Percentiles rank a stretch among this genome's conserved stretches.
phyloP scores from a whole-genome alignment of 177 flowering plant genomes.

The Telopea speciosissima region DNA sequence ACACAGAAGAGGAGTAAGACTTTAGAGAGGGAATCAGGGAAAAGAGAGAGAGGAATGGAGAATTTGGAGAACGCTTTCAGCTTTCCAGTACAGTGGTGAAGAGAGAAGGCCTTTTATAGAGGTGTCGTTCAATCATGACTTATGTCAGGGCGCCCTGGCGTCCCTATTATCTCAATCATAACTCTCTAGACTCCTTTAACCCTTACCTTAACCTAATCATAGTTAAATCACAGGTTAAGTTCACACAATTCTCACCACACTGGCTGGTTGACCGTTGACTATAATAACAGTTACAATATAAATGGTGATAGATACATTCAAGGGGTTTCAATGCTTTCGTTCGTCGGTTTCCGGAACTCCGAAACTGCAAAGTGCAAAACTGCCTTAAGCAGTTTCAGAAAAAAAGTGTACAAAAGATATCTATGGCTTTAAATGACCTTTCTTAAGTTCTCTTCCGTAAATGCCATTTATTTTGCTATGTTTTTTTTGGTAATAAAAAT shows the following conservation, averaged over 20 bases:
- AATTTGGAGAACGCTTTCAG: neutral
- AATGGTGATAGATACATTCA: neutral
- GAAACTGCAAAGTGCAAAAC: neutral
- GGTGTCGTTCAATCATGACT: slow-evolving; percentile 33
- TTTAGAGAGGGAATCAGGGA: too few species aligned
- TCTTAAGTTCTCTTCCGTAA: neutral
- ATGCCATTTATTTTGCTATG: neutral
- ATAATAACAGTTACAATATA: neutral
- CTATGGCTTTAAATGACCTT: neutral
- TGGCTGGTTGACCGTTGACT: neutral
- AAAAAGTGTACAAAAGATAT: too few species aligned
- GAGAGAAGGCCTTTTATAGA: slow-evolving; percentile 7
- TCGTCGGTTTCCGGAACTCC: neutral
- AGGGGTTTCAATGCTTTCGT: neutral
- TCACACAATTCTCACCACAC: too few species aligned
- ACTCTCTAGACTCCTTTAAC: too few species aligned
- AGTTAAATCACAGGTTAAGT: neutral
- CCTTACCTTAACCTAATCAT: neutral
- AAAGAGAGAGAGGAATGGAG: slow-evolving; percentile 7
- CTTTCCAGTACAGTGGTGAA: neutral
- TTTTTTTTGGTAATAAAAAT: too few species aligned
- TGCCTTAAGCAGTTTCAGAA: too few species aligned
- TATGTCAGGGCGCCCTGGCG: too few species aligned
- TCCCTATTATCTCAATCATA: slow-evolving; percentile 52
- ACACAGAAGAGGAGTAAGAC: too few species aligned